Evolutionary conservation across 2,329 filamentous ascomycete genomes (phyloP).

Genomic region (Chaetothyriales sp.): DNA sequence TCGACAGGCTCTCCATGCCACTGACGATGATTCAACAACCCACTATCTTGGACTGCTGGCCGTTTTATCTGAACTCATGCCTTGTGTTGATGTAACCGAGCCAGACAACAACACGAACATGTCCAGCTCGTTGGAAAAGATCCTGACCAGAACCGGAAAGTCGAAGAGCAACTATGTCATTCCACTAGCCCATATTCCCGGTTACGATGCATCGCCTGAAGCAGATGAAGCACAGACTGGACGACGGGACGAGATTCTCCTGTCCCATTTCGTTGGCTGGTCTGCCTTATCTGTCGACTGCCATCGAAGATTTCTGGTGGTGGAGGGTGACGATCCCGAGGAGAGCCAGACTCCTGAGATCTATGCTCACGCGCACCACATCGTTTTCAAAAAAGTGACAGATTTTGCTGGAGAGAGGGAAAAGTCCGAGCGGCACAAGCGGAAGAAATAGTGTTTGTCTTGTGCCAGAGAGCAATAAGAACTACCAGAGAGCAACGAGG

Average conservation of each 20-base stretch:
- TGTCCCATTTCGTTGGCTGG: conserved; percentile 10
- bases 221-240: not conserved
- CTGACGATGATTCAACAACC: not conserved
- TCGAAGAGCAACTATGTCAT: not conserved
- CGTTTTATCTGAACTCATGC: not conserved
- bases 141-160: not conserved
- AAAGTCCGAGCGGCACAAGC: not conserved
- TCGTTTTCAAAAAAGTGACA: conserved; percentile 1
- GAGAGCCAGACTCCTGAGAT: conserved; percentile 1
- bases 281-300: conserved; percentile 2
- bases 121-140: not conserved
- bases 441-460: not conserved
- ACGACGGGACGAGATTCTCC: conserved; percentile 6
- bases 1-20: not conserved
- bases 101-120: not conserved
- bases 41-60: not conserved
- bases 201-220: not conserved
- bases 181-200: not conserved
- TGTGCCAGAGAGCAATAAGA: not conserved
- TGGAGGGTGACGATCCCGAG: conserved; percentile 4
- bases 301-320: conserved; percentile 5
- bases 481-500: too few relatives aligned
- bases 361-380: conserved; percentile 3
- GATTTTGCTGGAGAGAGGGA: conserved; percentile 1
- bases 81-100: not conserved